phyloP scores from a whole-genome alignment of 192 early-diverging fungal genomes.

The Podochytrium sp. region DNA sequence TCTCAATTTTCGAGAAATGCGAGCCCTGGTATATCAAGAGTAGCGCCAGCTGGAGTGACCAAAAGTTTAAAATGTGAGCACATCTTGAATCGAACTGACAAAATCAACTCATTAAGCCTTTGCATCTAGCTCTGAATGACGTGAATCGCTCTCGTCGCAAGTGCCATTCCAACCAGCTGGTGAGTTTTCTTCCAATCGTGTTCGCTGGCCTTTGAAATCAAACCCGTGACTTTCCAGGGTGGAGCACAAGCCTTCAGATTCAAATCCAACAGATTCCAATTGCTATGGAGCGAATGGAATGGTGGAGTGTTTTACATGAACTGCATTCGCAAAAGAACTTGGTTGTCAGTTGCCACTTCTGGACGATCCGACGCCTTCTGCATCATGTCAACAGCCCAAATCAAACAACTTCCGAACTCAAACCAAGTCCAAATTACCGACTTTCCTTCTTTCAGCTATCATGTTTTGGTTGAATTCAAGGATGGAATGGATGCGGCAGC shows the following conservation, averaged over 20 bases:
- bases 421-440: neutral
- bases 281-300: neutral
- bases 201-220: neutral
- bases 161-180: neutral
- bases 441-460: neutral
- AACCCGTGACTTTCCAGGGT: neutral
- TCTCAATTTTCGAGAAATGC: too few species aligned
- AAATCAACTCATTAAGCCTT: neutral
- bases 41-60: neutral
- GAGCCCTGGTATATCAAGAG: too few species aligned
- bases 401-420: neutral
- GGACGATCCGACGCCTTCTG: neutral
- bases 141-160: too few species aligned
- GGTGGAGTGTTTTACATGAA: neutral
- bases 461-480: neutral
- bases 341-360: neutral
- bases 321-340: neutral
- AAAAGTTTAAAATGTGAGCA: neutral
- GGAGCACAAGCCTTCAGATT: conserved; percentile 1
- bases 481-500: too few species aligned
- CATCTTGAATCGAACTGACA: too few species aligned
- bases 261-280: neutral
- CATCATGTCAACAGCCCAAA: neutral
- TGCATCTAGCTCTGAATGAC: too few species aligned
- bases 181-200: too few species aligned